phyloP scores from a whole-genome alignment of 805 yeast species.

The Candida lessepsii region DNA sequence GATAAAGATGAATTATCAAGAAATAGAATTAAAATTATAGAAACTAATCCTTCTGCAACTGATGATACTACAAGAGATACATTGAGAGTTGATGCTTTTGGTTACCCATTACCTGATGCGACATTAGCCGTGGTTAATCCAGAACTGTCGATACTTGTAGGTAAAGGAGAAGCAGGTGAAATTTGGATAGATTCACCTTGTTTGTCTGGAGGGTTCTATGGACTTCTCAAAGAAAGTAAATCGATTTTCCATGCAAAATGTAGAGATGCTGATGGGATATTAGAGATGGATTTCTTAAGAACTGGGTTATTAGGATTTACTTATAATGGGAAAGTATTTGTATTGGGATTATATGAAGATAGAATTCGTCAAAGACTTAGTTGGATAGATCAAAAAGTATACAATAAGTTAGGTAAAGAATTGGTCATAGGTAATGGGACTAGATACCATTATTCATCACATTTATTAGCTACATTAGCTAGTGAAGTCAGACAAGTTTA shows the following conservation, averaged over 20 bases:
- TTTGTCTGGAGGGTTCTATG: slow-evolving; percentile 88
- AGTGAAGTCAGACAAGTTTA: slow-evolving; percentile 75
- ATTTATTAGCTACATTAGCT: slow-evolving; percentile 80
- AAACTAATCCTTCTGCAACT: slow-evolving; percentile 51
- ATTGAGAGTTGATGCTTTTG: slow-evolving; percentile 85
- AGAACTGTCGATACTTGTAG: slow-evolving; percentile 74
- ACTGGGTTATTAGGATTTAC: slow-evolving; percentile 91
- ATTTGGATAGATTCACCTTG: slow-evolving; percentile 97
- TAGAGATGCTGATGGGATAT: slow-evolving; percentile 63
- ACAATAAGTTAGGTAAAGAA: slow-evolving; percentile 25
- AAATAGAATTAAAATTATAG: slow-evolving; percentile 66
- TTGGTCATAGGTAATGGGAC: slow-evolving; percentile 39
- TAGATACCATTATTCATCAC: slow-evolving; percentile 82
- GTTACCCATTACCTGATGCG: slow-evolving; percentile 92
- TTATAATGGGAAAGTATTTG: slow-evolving; percentile 81
- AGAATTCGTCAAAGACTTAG: slow-evolving; percentile 75
- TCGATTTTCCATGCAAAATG: slow-evolving; percentile 81
- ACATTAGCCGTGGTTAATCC: slow-evolving; percentile 93
- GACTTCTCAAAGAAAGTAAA: slow-evolving; percentile 60
- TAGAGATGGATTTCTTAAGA: slow-evolving; percentile 78
- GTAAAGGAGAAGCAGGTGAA: slow-evolving; percentile 84
- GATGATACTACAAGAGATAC: slow-evolving; percentile 41
- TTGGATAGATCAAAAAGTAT: slow-evolving; percentile 55
- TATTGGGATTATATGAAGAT: slow-evolving; percentile 89
- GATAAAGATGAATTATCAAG: slow-evolving; percentile 73